Evolutionary conservation across 2,329 filamentous ascomycete species (phyloP), one percentile per base, ranked within the genome.

Genomic region (Penicillium digitatum): DNA sequence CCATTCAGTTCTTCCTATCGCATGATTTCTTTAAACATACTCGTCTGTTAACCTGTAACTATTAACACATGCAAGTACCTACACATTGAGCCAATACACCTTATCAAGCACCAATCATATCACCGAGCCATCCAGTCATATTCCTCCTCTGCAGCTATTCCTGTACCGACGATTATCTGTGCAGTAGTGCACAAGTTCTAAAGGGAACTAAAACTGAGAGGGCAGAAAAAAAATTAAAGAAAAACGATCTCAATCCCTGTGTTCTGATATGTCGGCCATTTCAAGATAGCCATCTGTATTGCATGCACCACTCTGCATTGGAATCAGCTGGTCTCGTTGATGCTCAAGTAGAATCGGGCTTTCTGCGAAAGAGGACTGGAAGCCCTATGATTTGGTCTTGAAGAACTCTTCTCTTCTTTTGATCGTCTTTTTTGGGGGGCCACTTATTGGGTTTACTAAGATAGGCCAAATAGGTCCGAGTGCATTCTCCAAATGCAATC

Each of bases 221-320:
- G 32, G 16, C 12, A 34, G 27, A 34, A 53, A 24, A 14, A 40
- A 29, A 32, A 18, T 26, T 26, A 34, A 53, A 24, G 16, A 40
- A 29, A 32, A 18, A 34, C 9, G 22, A 44, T 11, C 29, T 31
- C 35, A 22, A 39, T 31, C 39, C 18, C 9, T 12, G 6, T 18
- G n/a, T n/a, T 44, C 14, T 54, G 46, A 54, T 54, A 50, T 32
- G 52, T 50, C 32, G 4, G 22, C 29, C 45, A 54, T 54, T 54
- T 54, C 26, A 31, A 54, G 52, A 54, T 54, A 54, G 43, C 45
- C 45, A 38, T 44, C 38, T 50, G 18, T 32, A 44, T 54, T 44
- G 51, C 51, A 48, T 54, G 46, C 22, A n/a, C 48, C 22, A 34
- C 35, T 27, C 18, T 27, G 39, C 14, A 22, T 35, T 14, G 37